These are phyloP conservation scores for Litchi chinensis DNA, from an alignment of 345 rosid genomes.

Conservation along the genomic window DNA sequence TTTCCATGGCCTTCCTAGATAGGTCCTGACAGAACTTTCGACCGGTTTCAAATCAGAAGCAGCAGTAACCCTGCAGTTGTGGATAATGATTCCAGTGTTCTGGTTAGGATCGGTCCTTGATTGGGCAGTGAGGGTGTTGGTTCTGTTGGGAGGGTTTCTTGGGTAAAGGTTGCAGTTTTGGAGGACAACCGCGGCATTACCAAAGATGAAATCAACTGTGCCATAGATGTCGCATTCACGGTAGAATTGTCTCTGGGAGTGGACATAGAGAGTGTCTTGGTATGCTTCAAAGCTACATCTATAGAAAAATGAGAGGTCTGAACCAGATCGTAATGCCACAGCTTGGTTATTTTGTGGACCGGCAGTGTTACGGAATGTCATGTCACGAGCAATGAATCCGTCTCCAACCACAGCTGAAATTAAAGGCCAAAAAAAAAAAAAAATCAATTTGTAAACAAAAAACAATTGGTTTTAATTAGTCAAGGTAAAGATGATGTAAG, in stretches of 20 bases:
- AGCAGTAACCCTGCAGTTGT: conserved; percentile 48
- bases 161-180: conserved; percentile 56
- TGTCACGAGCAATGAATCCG: conserved; percentile 53
- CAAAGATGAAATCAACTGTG: conserved; percentile 62
- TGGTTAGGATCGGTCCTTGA: conserved; percentile 58
- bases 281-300: conserved; percentile 56
- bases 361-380: conserved; percentile 57
- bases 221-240: conserved; percentile 61
- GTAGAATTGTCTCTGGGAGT: conserved; percentile 60
- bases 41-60: conserved; percentile 44
- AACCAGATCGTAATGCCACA: conserved; percentile 53
- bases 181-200: conserved; percentile 53
- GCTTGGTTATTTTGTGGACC: conserved; percentile 52
- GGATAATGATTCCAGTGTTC: conserved; percentile 58
- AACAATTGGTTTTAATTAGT: background rate
- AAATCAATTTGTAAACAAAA: background rate
- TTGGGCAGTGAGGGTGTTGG: conserved; percentile 50
- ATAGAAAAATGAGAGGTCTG: conserved; percentile 52
- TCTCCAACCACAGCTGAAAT: conserved; percentile 50
- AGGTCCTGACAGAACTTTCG: conserved; percentile 49
- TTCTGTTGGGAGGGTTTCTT: conserved; percentile 40
- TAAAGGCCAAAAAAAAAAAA: background rate
- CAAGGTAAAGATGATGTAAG: background rate
- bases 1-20: conserved; percentile 54
- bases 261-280: conserved; percentile 67